Percentiles rank a stretch among this genome's conserved stretches.
These are phyloP conservation scores for Thalia dealbata DNA, from an alignment of 176 grass and related monocot genomes.

Conservation along the genomic window DNA sequence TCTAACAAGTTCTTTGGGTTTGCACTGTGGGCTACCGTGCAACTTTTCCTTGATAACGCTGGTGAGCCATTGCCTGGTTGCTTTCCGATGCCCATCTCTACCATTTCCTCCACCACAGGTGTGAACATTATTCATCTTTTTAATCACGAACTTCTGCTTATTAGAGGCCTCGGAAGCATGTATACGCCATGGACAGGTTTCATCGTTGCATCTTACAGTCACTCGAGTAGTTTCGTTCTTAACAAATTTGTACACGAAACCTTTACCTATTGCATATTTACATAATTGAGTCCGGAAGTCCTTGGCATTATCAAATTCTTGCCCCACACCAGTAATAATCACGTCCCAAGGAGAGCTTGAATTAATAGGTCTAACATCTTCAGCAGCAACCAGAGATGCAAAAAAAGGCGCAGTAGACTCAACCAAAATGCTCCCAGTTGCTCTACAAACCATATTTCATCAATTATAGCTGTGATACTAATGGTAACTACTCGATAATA, in stretches of 20 bases:
- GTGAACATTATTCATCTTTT: slow-evolving; percentile 89
- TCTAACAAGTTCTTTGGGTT: slow-evolving; percentile 81
- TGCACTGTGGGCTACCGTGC: slow-evolving; percentile 51
- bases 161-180: slow-evolving; percentile 90
- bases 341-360: slow-evolving; percentile 34
- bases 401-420: slow-evolving; percentile 21
- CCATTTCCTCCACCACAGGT: slow-evolving; percentile 73
- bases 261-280: slow-evolving; percentile 86
- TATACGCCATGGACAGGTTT: slow-evolving; percentile 73
- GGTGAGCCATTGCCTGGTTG: slow-evolving; percentile 87
- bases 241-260: slow-evolving; percentile 84
- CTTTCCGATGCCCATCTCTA: slow-evolving; percentile 62
- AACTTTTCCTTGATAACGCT: slow-evolving; percentile 91
- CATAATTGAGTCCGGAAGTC: slow-evolving; percentile 90
- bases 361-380: slow-evolving; percentile 21
- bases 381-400: slow-evolving; percentile 8
- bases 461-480: neutral
- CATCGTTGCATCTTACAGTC: slow-evolving; percentile 67
- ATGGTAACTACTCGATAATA: slow-evolving; percentile 10
- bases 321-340: slow-evolving; percentile 80
- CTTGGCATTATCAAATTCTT: slow-evolving; percentile 98
- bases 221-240: slow-evolving; percentile 90
- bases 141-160: slow-evolving; percentile 90
- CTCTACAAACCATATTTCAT: slow-evolving; percentile 33
- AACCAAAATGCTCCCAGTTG: slow-evolving; percentile 27